phyloP scores from a whole-genome alignment of 192 early-diverging fungal species.

The Coemansia sp. region DNA sequence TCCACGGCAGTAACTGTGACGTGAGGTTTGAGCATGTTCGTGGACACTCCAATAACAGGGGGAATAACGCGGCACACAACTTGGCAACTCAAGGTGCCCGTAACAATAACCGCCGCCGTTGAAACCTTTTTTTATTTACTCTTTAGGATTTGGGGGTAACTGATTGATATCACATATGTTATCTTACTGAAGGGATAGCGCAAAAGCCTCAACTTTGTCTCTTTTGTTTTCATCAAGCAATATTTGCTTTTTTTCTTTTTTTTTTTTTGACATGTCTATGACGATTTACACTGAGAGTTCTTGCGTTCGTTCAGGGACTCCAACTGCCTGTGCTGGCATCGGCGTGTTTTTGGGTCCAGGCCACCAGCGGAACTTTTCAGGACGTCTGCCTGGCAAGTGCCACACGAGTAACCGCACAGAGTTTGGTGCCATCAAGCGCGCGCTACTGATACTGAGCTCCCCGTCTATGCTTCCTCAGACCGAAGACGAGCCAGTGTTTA shows the following conservation, averaged over 20 bases:
- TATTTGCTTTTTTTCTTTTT: background rate
- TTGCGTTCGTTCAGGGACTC: background rate
- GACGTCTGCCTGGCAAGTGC: background rate
- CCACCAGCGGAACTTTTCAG: background rate
- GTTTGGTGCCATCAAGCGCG: constrained; percentile 9
- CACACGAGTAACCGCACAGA: background rate
- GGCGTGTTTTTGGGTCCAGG: background rate
- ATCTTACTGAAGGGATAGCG: background rate
- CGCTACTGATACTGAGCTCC: background rate
- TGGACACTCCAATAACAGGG: background rate
- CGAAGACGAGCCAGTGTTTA: background rate
- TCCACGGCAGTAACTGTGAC: background rate
- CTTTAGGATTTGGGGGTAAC: background rate
- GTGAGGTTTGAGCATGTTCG: constrained; percentile 11
- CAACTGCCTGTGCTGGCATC: background rate
- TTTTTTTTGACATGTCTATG: background rate
- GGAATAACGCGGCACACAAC: constrained; percentile 11
- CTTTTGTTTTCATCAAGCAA: background rate
- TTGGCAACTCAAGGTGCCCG: constrained; percentile 7
- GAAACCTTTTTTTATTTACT: background rate
- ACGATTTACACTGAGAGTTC: background rate
- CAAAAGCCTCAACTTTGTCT: background rate
- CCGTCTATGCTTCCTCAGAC: background rate
- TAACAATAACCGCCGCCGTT: constrained; percentile 3
- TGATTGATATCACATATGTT: background rate